phyloP scores from a whole-genome alignment of 2,329 filamentous ascomycete genomes.

The Cladobotryum protrusum region DNA sequence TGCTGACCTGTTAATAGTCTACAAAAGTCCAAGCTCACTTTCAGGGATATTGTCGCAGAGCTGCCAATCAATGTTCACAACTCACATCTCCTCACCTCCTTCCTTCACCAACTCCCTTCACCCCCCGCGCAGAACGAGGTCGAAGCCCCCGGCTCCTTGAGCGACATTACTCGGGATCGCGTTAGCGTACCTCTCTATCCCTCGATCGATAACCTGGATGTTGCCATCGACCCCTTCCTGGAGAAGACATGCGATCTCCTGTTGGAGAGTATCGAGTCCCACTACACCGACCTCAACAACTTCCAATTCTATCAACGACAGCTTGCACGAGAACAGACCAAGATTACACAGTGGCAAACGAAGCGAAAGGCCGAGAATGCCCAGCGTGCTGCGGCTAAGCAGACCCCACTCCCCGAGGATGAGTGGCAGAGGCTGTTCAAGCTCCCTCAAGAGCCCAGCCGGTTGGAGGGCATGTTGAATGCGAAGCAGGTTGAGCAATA shows the following conservation, averaged over 20 bases:
- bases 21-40: slow-evolving; percentile 88
- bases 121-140: slow-evolving; percentile 58
- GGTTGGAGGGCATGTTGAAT: slow-evolving; percentile 90
- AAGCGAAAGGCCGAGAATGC: slow-evolving; percentile 97
- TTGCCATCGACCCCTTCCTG: slow-evolving; percentile 93
- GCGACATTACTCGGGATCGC: slow-evolving; percentile 65
- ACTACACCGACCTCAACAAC: slow-evolving; percentile 99
- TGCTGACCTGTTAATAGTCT: slow-evolving; percentile 49
- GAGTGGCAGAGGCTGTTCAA: slow-evolving; percentile 99
- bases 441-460: slow-evolving; percentile 87
- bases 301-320: slow-evolving; percentile 95
- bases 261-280: slow-evolving; percentile 92
- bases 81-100: slow-evolving; percentile 92
- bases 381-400: slow-evolving; percentile 77
- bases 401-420: slow-evolving; percentile 83
- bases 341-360: slow-evolving; percentile 92
- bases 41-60: slow-evolving; percentile 90
- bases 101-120: slow-evolving; percentile 83
- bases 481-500: slow-evolving; percentile 97
- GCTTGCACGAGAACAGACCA: slow-evolving; percentile 86
- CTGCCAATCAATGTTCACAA: slow-evolving; percentile 88
- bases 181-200: slow-evolving; percentile 65
- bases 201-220: slow-evolving; percentile 82
- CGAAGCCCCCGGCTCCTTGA: slow-evolving; percentile 70
- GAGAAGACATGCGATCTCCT: slow-evolving; percentile 97